Evolutionary conservation across 2,329 filamentous ascomycete species (phyloP).

Genomic region (Diaporthe sp.): DNA sequence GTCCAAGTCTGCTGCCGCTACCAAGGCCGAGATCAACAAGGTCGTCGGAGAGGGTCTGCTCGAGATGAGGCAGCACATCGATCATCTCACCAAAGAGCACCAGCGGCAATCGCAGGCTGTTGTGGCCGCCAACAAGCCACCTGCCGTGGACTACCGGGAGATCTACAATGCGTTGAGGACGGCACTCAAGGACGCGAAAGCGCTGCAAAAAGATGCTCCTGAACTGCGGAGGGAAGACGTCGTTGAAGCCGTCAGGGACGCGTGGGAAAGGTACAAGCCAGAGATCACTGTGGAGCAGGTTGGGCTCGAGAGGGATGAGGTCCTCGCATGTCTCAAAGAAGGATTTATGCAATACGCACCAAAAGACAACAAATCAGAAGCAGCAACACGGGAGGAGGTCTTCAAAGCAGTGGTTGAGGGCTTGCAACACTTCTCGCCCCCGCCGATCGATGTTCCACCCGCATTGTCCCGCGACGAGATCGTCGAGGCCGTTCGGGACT

Average conservation of each 20-base stretch:
- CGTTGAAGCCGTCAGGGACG: constrained; percentile 87
- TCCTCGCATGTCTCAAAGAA: constrained; percentile 87
- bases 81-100: constrained; percentile 82
- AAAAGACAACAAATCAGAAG: constrained; percentile 65
- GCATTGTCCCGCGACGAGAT: constrained; percentile 86
- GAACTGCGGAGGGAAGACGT: constrained; percentile 85
- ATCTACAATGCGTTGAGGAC: constrained; percentile 88
- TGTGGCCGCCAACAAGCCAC: constrained; percentile 68
- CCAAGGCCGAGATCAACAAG: constrained; percentile 78
- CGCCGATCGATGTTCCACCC: constrained; percentile 77
- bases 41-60: constrained; percentile 86
- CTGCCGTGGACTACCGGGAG: constrained; percentile 81
- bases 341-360: constrained; percentile 83
- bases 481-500: constrained; percentile 85
- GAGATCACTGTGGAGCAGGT: constrained; percentile 93
- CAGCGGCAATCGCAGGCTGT: constrained; percentile 77
- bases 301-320: constrained; percentile 90
- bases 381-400: constrained; percentile 86
- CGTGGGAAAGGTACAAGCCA: constrained; percentile 94
- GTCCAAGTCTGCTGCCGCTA: constrained; percentile 64
- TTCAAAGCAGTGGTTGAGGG: constrained; percentile 89
- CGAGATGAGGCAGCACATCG: constrained; percentile 88
- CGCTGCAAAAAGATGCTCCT: constrained; percentile 60
- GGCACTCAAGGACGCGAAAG: constrained; percentile 75
- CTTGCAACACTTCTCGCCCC: constrained; percentile 83